These are phyloP conservation scores for Xylariaceae sp. DNA, from an alignment of 2,329 filamentous ascomycete genomes.

Conservation along the genomic window DNA sequence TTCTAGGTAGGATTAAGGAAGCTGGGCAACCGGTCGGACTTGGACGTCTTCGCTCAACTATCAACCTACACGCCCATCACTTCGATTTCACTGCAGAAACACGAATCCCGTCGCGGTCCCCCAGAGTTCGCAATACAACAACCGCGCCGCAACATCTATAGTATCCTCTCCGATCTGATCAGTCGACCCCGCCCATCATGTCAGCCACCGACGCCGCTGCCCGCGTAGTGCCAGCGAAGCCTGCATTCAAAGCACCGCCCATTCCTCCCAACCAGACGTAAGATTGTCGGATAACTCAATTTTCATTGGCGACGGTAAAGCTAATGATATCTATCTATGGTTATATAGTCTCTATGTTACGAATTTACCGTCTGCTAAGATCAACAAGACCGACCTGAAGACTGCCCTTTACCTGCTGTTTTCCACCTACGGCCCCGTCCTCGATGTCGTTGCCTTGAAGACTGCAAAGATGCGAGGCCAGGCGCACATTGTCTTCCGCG, in stretches of 20 bases:
- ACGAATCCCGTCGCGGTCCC: no score
- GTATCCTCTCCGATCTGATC: not conserved
- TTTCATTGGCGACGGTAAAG: slow-evolving; percentile 2
- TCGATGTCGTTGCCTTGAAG: slow-evolving; percentile 87
- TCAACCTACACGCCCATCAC: no score
- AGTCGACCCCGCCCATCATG: slow-evolving; percentile 27
- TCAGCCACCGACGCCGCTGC: slow-evolving; percentile 28
- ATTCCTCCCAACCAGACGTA: slow-evolving; percentile 71
- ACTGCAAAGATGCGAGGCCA: slow-evolving; percentile 92
- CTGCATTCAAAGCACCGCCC: slow-evolving; percentile 44
- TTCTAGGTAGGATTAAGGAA: no score
- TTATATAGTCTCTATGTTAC: slow-evolving; percentile 71
- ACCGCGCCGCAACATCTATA: not conserved
- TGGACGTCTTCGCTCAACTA: no score
- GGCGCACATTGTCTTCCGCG: slow-evolving; percentile 85
- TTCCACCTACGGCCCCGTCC: slow-evolving; percentile 84
- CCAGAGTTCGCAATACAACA: not conserved
- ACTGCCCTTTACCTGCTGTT: slow-evolving; percentile 89
- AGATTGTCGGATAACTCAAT: slow-evolving; percentile 32
- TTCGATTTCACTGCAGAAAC: no score
- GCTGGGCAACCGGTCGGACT: no score
- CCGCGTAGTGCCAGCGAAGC: slow-evolving; percentile 27
- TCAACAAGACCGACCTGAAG: slow-evolving; percentile 82
- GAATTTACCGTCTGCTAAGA: slow-evolving; percentile 79
- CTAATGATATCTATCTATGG: not conserved